Conservation (phyloP, 2,329 filamentous ascomycete species). For the Rhexocercosporidium sp. region DNA sequence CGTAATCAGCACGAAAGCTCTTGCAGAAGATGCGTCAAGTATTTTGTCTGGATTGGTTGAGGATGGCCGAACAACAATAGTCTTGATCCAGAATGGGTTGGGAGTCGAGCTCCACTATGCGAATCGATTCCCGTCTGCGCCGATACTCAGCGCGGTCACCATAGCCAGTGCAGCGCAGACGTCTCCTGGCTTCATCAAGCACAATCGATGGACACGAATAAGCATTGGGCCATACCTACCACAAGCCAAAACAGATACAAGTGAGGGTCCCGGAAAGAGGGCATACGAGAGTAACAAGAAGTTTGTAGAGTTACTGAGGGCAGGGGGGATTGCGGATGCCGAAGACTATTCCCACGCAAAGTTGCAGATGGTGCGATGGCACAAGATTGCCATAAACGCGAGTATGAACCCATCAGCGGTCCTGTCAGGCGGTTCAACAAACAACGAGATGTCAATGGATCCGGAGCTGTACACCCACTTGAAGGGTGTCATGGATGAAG, state of each 20-base stretch:
- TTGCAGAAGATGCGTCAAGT: constrained; percentile 41
- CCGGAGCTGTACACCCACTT: constrained; percentile 66
- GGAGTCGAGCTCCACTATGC: constrained; percentile 59
- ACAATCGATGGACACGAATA: constrained; percentile 77
- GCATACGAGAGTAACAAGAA: constrained; percentile 43
- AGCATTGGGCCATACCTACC: constrained; percentile 69
- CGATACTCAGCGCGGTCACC: constrained; percentile 72
- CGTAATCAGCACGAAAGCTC: constrained; percentile 41
- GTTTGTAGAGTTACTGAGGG: constrained; percentile 51
- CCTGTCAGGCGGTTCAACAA: constrained; percentile 66
- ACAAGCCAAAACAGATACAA: constrained; percentile 45
- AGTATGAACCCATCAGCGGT: constrained; percentile 77
- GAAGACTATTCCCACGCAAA: constrained; percentile 67
- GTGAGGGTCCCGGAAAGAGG: constrained; percentile 8
- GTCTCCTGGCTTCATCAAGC: constrained; percentile 64
- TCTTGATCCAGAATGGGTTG: constrained; percentile 42
- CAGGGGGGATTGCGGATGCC: constrained; percentile 68
- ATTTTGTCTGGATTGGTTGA: constrained; percentile 37
- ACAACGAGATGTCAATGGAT: constrained; percentile 69
- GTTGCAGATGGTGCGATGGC: constrained; percentile 74
- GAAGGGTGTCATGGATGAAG: constrained; percentile 71
- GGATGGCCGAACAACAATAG: constrained; percentile 35
- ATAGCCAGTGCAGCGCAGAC: constrained; percentile 72
- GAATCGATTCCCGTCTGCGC: constrained; percentile 61
- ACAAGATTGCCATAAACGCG: constrained; percentile 78